Conservation (phyloP, 805 yeast genomes). For the Tetrapisispora arboricola region DNA sequence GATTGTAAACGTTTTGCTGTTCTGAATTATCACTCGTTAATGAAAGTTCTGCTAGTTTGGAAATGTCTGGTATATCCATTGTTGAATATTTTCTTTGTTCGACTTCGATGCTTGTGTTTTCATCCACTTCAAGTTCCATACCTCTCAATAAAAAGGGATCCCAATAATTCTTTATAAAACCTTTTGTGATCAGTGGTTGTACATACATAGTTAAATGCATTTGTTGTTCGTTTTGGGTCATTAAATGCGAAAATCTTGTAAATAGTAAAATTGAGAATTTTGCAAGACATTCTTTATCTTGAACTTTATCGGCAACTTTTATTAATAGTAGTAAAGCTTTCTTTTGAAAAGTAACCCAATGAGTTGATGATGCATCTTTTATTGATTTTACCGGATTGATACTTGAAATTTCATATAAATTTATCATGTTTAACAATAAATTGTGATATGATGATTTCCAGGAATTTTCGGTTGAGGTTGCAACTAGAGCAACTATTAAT, state of each 20-base stretch:
- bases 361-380: conserved; percentile 23
- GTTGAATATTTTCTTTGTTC: conserved; percentile 3
- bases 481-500: conserved; percentile 43
- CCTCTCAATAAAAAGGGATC: conserved; percentile 58
- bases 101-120: conserved; percentile 12
- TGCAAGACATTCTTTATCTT: conserved; percentile 36
- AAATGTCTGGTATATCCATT: neutral
- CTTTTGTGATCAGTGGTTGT: conserved; percentile 19
- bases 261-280: conserved; percentile 45
- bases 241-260: conserved; percentile 43
- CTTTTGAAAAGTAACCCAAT: conserved; percentile 51
- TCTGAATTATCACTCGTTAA: conserved; percentile 10
- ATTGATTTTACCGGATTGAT: conserved; percentile 27
- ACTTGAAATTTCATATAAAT: conserved; percentile 43
- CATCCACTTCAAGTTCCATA: conserved; percentile 29
- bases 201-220: conserved; percentile 26
- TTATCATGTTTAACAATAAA: conserved; percentile 40
- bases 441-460: conserved; percentile 30
- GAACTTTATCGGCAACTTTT: conserved; percentile 41
- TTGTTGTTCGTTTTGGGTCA: conserved; percentile 50
- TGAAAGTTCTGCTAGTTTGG: neutral
- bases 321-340: conserved; percentile 44
- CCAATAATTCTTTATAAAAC: conserved; percentile 44
- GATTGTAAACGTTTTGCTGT: conserved; percentile 46
- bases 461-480: conserved; percentile 25